Percentiles rank a stretch among this genome's conserved stretches.
Evolutionary conservation across 805 yeast genomes (phyloP).

Genomic region (Monosporozyma solicola): DNA sequence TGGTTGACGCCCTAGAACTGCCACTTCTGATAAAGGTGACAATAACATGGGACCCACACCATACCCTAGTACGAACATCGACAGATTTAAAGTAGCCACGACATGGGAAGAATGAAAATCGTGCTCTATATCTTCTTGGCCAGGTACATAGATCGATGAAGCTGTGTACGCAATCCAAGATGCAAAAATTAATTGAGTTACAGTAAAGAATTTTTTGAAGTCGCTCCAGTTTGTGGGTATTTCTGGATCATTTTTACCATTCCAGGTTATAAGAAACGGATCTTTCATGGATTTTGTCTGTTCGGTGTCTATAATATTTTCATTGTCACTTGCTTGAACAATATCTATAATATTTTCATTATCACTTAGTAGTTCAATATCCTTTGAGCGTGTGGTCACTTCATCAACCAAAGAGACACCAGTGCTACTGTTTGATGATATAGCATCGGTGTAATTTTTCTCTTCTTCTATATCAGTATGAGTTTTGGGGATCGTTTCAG

Average conservation of each 20-base stretch:
- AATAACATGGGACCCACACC: conserved; percentile 53
- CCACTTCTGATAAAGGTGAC: conserved; percentile 49
- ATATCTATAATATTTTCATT: no score
- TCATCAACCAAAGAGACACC: no score
- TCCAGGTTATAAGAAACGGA: conserved; percentile 16
- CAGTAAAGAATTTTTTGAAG: conserved; percentile 31
- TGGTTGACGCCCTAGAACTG: conserved; percentile 42
- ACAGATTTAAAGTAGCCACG: conserved; percentile 41
- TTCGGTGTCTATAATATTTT: no score
- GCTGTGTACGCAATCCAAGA: conserved; percentile 47
- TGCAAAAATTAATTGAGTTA: conserved; percentile 33
- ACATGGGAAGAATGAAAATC: conserved; percentile 38
- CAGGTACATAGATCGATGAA: conserved; percentile 46
- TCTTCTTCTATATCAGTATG: no score
- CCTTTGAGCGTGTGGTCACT: no score
- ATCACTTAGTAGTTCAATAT: no score
- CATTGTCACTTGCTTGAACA: no score
- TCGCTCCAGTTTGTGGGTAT: conserved; percentile 49
- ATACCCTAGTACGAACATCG: conserved; percentile 49
- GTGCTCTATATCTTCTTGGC: conserved; percentile 33
- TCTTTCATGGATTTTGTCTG: conserved; percentile 10
- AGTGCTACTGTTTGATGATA: no score
- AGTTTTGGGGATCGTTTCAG: no score
- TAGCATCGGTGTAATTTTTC: no score
- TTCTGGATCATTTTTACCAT: conserved; percentile 40